Evolutionary conservation across 2,329 filamentous ascomycete genomes (phyloP).

Genomic region (Elsinoe batatas): DNA sequence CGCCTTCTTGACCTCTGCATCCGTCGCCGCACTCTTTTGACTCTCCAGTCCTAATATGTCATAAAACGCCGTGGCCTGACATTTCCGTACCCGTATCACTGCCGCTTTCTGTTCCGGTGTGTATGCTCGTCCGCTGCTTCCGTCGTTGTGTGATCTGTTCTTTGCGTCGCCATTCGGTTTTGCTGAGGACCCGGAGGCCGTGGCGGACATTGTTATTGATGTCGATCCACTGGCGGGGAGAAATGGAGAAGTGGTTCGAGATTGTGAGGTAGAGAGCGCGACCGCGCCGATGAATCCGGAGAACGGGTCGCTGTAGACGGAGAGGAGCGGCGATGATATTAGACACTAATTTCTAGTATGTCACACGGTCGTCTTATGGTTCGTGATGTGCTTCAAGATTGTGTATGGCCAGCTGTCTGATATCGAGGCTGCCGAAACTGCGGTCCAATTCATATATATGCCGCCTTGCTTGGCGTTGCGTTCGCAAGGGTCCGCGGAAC

Average conservation of each 20-base stretch:
- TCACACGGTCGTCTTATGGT: neutral
- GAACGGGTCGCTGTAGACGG: no score
- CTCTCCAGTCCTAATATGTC: conserved; percentile 74
- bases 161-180: conserved; percentile 30
- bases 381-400: neutral
- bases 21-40: conserved; percentile 55
- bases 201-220: conserved; percentile 31
- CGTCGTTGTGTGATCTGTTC: conserved; percentile 61
- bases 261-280: neutral
- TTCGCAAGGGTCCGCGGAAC: neutral
- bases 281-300: neutral
- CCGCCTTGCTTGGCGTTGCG: no score
- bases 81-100: conserved; percentile 78
- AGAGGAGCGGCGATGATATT: neutral
- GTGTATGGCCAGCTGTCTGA: conserved; percentile 6
- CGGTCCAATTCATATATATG: neutral
- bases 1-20: conserved; percentile 90
- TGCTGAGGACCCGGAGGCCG: conserved; percentile 32
- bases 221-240: neutral
- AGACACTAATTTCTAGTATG: neutral
- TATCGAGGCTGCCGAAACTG: neutral
- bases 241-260: neutral
- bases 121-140: conserved; percentile 65
- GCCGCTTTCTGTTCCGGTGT: conserved; percentile 87
- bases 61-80: conserved; percentile 81